Evolutionary conservation across 2,329 filamentous ascomycete species (phyloP).

Genomic region (Colletotrichum sp.): DNA sequence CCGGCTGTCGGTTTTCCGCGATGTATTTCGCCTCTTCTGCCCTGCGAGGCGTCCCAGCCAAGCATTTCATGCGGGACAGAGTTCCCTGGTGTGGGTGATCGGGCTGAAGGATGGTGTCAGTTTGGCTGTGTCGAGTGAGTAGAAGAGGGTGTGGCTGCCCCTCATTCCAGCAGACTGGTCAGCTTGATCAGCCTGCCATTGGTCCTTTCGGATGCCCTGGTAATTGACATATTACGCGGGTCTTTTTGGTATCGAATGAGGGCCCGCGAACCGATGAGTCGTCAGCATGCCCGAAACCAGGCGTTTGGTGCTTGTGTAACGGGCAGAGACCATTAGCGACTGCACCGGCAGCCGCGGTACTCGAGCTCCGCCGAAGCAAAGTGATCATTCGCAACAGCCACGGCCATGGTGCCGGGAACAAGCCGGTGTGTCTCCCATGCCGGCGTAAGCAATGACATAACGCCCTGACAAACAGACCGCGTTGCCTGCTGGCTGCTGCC

Average conservation of each 20-base stretch:
- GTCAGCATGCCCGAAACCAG: neutral
- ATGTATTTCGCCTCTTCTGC: neutral
- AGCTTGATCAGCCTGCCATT: neutral
- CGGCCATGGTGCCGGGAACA: neutral
- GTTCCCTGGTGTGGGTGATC: neutral
- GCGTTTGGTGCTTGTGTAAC: neutral
- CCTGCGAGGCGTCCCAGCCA: neutral
- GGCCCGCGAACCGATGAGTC: neutral
- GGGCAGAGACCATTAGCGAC: neutral
- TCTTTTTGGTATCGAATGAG: neutral
- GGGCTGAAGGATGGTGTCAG: neutral
- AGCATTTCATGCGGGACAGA: neutral
- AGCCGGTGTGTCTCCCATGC: neutral
- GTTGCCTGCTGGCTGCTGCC: neutral
- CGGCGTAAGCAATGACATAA: constrained; percentile 11
- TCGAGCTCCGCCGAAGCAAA: neutral
- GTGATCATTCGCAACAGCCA: neutral
- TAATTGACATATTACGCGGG: neutral
- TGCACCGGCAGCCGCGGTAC: neutral
- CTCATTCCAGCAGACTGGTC: constrained; percentile 2
- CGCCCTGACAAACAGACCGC: neutral
- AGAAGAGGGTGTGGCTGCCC: neutral
- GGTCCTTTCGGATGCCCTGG: neutral
- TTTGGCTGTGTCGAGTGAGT: neutral
- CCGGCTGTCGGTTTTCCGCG: neutral